Base-by-base conservation (phyloP, 805 yeast species). In the Torulaspora gathmanii region DNA sequence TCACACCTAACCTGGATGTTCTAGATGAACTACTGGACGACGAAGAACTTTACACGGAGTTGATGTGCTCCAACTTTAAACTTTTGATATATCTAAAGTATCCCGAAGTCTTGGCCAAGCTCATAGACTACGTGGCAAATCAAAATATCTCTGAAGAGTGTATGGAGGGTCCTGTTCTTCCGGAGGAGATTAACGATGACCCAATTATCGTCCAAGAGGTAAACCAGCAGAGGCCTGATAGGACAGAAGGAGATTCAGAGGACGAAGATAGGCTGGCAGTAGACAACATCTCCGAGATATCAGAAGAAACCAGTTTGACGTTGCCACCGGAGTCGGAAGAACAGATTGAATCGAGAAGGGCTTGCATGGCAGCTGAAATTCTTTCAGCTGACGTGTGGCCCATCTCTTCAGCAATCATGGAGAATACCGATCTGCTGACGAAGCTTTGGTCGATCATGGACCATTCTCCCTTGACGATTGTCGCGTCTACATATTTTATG, bases 381-480 rank as follows among this genome's bases (percentile, higher is more conserved):
- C 71, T 93, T 38, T 79, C 91, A 33, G 87, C 93, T 3, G 98
- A 91, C 60, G 90, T 89, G 7, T 91, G 97, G 96, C 84, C 95
- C 2, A 72, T 93, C 30, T 85, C 96, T 1, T 95, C 90, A 54
- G 82, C 95, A 1, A 82, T 93, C 44, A 82, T 91, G 82, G 90
- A 86, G 54, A 78, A 81, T 48, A 70, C 77, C 3, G 75, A 72
- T 16, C 71, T 86, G 30, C 67, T 93, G 57, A 77, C 78, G 43
- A 78, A 75, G 57, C 67, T 93, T 37, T 93, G 99, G 99, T 67
- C 79, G 16, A 71, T 90, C 16, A 71, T 93, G 47, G 95, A 86
- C 55, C 74, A 75, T 44, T 75, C 76, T 7, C 86, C 87, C 12
- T 70, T 83, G 46, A 80, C 90, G 27, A 83, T 88, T 53, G 78